Evolutionary conservation across 2,329 filamentous ascomycete genomes (phyloP), one percentile per base, ranked within the genome.

Genomic region (Curvularia lunata): DNA sequence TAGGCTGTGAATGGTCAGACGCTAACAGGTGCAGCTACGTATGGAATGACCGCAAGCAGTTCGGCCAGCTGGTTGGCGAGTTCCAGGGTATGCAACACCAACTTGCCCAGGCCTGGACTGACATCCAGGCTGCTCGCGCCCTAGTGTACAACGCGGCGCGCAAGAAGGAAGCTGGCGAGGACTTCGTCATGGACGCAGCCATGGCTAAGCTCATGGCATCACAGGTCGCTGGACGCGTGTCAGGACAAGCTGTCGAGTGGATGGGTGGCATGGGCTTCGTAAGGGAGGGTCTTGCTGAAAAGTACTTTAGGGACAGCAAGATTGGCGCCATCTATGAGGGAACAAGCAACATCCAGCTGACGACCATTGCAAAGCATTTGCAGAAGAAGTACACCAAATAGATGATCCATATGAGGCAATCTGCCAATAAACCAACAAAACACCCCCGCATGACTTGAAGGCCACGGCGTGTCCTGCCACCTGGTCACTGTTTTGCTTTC

Each of bases 1-100:
- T 21, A 27, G 19, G 5, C 25, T 27, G 16, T 32, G 43, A 19
- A 10, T 30, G 27, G 9, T 25, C 41, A 18, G 23, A 9, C 25
- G 19, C 53, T 67, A 53, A 73, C 61, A 60, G 7, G 18, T 5
- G 5, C 60, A 88, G 85, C 62, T 98, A 99, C 80, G 92, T 92
- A 66, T 99, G 92, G 92, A 98, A 98, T 80, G 95, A 99, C 82
- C 91, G 95, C 72, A 92, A 91, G 82, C 95, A 99, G 82, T 99
- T 99, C 75, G 94, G 95, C 66, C 85, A 91, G 74, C 86, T 96
- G 53, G 89, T 99, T 59, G 95, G 95, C 72, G 91, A 96, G 77
- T 99, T 99, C 85, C 95, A 99, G 81, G 93, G 92, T 71, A 98
- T 99, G 95, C 94, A 98, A 82, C 93, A 97, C 82, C 95, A 99